Percentiles rank a stretch among this genome's conserved stretches.
phyloP scores from a whole-genome alignment of 1,284 basidiomycete genomes.

The Cystobasidiaceae sp. region DNA sequence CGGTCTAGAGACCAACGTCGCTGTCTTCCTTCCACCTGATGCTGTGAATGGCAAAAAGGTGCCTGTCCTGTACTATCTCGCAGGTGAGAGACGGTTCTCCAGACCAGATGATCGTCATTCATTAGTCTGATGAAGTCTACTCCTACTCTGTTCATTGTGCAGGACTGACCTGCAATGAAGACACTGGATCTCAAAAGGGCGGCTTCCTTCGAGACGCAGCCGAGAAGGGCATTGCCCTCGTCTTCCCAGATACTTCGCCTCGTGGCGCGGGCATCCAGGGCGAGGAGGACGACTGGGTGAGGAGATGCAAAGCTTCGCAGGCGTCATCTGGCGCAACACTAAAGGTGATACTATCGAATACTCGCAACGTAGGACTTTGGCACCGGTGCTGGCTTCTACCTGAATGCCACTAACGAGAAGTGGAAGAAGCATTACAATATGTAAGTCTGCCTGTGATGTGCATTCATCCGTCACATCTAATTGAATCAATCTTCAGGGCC shows the following conservation, averaged over 20 bases:
- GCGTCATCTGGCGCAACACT: background rate
- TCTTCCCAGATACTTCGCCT: slow-evolving; percentile 95
- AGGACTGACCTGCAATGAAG: slow-evolving; percentile 77
- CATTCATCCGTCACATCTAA: background rate
- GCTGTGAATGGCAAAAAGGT: slow-evolving; percentile 56
- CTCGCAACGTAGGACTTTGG: slow-evolving; percentile 55
- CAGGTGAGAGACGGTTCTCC: slow-evolving; percentile 53
- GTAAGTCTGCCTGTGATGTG: slow-evolving; percentile 48
- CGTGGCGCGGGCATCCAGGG: slow-evolving; percentile 83
- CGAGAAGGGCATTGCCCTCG: slow-evolving; percentile 72
- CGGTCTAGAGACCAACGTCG: slow-evolving; percentile 74
- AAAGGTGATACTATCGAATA: background rate
- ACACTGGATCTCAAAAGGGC: slow-evolving; percentile 70
- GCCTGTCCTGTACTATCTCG: slow-evolving; percentile 82
- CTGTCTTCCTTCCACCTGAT: slow-evolving; percentile 76
- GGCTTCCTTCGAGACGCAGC: slow-evolving; percentile 74
- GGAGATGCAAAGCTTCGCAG: slow-evolving; percentile 50
- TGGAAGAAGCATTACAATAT: slow-evolving; percentile 86
- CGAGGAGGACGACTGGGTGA: slow-evolving; percentile 72
- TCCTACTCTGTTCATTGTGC: background rate
- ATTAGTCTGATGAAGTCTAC: background rate
- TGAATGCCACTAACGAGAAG: slow-evolving; percentile 75
- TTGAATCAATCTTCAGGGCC: slow-evolving; percentile 43
- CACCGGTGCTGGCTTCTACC: slow-evolving; percentile 87
- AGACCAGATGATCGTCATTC: background rate